These are phyloP conservation scores for Acephala macrosclerotiorum DNA, from an alignment of 2,329 filamentous ascomycete genomes.

Conservation along the genomic window DNA sequence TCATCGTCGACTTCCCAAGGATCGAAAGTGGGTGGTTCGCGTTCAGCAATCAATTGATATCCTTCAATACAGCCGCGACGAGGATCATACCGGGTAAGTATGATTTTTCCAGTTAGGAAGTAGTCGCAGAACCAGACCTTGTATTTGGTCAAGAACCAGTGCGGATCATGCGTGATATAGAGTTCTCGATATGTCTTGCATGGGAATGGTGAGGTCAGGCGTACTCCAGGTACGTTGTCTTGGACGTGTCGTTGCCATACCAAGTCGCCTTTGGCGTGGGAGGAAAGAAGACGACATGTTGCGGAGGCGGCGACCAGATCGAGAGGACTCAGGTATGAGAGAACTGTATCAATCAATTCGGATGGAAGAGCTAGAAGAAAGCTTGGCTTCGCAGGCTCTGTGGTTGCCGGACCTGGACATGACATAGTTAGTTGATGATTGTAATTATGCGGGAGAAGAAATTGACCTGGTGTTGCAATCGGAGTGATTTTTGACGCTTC, in stretches of 20 bases:
- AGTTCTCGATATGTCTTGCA: slow-evolving; percentile 73
- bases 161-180: slow-evolving; percentile 76
- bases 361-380: slow-evolving; percentile 67
- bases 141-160: slow-evolving; percentile 83
- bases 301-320: slow-evolving; percentile 68
- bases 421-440: not conserved
- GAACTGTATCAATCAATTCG: slow-evolving; percentile 78
- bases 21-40: slow-evolving; percentile 60
- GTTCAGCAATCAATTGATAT: slow-evolving; percentile 75
- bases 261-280: slow-evolving; percentile 68
- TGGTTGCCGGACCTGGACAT: not conserved
- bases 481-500: not conserved
- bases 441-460: not conserved
- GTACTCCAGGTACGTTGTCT: slow-evolving; percentile 65
- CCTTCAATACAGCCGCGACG: slow-evolving; percentile 79
- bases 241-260: slow-evolving; percentile 78
- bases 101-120: slow-evolving; percentile 75
- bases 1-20: slow-evolving; percentile 70
- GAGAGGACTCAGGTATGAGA: slow-evolving; percentile 68
- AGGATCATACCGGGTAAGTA: slow-evolving; percentile 80
- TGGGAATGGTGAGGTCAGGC: slow-evolving; percentile 62
- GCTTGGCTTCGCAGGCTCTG: slow-evolving; percentile 2
- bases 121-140: slow-evolving; percentile 88
- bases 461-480: no score
- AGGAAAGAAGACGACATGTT: slow-evolving; percentile 67